These are phyloP conservation scores for Paradendryphiella salina DNA, from an alignment of 2,329 filamentous ascomycete genomes.

Conservation along the genomic window DNA sequence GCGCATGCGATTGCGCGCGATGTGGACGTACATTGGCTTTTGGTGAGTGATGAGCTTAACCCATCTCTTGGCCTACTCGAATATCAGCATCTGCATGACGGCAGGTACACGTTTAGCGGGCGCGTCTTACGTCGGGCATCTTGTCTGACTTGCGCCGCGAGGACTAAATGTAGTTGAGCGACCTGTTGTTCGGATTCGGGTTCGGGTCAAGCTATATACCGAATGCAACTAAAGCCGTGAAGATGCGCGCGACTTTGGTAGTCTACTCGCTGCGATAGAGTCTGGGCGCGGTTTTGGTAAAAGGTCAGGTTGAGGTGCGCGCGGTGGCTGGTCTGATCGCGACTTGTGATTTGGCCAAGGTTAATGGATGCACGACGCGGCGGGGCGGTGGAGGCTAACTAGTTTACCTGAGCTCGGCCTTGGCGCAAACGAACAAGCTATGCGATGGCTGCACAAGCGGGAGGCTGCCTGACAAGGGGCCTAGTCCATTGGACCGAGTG, in stretches of 20 bases:
- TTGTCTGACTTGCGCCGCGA: conserved; percentile 26
- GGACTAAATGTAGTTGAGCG: conserved; percentile 1
- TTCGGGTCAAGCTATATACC: neutral
- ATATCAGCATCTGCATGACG: conserved; percentile 15
- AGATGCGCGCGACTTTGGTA: conserved; percentile 2
- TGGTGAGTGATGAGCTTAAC: conserved; percentile 95
- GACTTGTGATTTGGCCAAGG: conserved; percentile 26
- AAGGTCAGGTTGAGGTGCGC: conserved; percentile 17
- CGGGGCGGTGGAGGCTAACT: conserved; percentile 15
- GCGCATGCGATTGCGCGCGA: conserved; percentile 22
- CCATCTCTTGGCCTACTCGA: conserved; percentile 72
- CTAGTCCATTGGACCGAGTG: neutral
- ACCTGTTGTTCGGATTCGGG: neutral
- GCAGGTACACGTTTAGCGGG: neutral
- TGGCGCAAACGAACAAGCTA: conserved; percentile 20
- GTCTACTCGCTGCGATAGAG: conserved; percentile 13
- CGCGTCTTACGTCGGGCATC: conserved; percentile 52
- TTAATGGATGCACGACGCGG: conserved; percentile 17
- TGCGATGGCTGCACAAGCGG: conserved; percentile 6
- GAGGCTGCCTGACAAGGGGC: conserved; percentile 8
- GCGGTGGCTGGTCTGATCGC: conserved; percentile 28
- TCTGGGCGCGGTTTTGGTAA: conserved; percentile 14
- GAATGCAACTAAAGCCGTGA: neutral
- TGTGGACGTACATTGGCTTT: conserved; percentile 72
- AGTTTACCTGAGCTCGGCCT: conserved; percentile 14